Evolutionary conservation across 140 eudicot genomes (phyloP), one percentile per base, ranked within the genome.

Genomic region (Ambrosia hybrid): DNA sequence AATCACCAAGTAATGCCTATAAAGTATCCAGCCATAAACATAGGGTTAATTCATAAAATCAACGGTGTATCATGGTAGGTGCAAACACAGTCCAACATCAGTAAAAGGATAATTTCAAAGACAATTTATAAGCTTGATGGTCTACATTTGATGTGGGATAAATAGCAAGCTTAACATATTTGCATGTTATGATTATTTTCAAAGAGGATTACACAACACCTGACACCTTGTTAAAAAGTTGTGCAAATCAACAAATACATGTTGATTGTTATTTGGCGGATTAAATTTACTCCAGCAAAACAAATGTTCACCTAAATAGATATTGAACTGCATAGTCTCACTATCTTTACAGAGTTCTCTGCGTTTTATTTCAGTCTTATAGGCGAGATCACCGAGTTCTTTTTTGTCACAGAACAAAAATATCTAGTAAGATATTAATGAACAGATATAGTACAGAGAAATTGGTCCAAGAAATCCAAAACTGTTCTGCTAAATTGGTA

Each of bases 1-100:
- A 72, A 92, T 89, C 48, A 92, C 98, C 87, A 92, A 82, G 85
- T 92, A 92, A 87, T 89, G 96, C 85, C 96, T 91, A 67, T 73
- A 75, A 70, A 33, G 8, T 4, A 72, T 67, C 71, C 73, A 80
- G 7, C 52, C 36, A 17, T 52, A 39, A 21, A 68, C 14, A 14
- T 37, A 68, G 36, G 46, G 45, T 46, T 60, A 36, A 17, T 3
- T 49, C 3, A 48, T 46, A 46, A 46, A 46, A 46, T 13, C 21
- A 61, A 36, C 13, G 48, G 26, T 61, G 49, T 62, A n/a, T 37
- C 0, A 12, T 13, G 67, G 36, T 61, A 48, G n/a, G 21, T n/a
- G 17, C n/a, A 61, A 13, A 36, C 12, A 37, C 48, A 61, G 2
- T n/a, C 49, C 13, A 9, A 5, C 49, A 61, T 61, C 7, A 12